Evolutionary conservation across 1,139 yeast species (phyloP).

Genomic region (Geotrichum australiense): DNA sequence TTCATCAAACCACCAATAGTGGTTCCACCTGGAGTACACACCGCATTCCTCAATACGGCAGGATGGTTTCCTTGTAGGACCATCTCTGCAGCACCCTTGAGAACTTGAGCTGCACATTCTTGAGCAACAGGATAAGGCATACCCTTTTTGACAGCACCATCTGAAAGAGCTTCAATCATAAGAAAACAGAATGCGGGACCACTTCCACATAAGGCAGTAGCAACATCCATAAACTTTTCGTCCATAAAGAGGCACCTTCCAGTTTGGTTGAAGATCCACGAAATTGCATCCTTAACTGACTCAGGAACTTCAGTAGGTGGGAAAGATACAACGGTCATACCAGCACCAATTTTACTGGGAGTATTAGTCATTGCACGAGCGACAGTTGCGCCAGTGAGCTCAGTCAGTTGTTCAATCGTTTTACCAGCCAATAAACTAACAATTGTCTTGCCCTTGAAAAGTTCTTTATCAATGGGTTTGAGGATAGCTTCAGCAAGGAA

Average conservation of each 20-base stretch:
- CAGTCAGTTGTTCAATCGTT: constrained; percentile 62
- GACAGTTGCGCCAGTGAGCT: constrained; percentile 46
- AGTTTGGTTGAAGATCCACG: constrained; percentile 57
- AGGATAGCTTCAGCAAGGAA: constrained; percentile 60
- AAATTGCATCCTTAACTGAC: constrained; percentile 45
- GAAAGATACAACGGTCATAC: constrained; percentile 75
- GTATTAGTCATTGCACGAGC: constrained; percentile 98
- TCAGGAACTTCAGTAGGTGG: constrained; percentile 38
- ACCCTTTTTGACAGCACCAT: constrained; percentile 94
- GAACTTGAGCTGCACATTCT: constrained; percentile 89
- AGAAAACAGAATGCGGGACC: constrained; percentile 93
- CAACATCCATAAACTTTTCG: constrained; percentile 90
- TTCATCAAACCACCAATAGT: constrained; percentile 92
- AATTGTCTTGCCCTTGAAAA: constrained; percentile 52
- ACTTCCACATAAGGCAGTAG: constrained; percentile 91
- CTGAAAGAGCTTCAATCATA: constrained; percentile 86
- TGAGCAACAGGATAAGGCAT: constrained; percentile 78
- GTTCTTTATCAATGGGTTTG: constrained; percentile 35
- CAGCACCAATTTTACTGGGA: constrained; percentile 83
- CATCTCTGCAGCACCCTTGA: constrained; percentile 97
- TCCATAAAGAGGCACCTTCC: constrained; percentile 39
- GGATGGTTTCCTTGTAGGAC: constrained; percentile 75
- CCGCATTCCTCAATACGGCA: constrained; percentile 79
- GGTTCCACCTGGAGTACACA: constrained; percentile 97
- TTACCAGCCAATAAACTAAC: constrained; percentile 90